Evolutionary conservation across 23 red algal species (phyloP).

Genomic region (Gracilaria caudata): DNA sequence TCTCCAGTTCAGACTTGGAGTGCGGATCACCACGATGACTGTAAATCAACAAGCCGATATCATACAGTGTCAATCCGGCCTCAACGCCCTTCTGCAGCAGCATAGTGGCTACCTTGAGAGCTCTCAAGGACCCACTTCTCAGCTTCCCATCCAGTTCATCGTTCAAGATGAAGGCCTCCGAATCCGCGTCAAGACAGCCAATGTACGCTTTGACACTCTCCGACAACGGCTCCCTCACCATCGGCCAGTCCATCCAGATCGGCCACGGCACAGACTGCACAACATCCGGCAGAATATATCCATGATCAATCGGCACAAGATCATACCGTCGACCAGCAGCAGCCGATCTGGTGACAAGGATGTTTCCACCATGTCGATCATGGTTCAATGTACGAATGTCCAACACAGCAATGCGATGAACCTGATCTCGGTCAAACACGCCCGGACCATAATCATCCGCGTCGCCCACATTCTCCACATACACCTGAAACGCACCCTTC

Average conservation of each 20-base stretch:
- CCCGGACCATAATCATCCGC: conserved; percentile 98
- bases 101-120: conserved; percentile 85
- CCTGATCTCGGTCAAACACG: conserved; percentile 84
- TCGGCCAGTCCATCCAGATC: conserved; percentile 99
- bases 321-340: conserved; percentile 41
- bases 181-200: conserved; percentile 71
- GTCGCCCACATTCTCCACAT: conserved; percentile 91
- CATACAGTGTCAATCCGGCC: conserved; percentile 84
- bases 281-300: conserved; percentile 80
- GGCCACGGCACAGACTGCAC: conserved; percentile 90
- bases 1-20: conserved; percentile 57
- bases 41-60: conserved; percentile 91
- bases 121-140: conserved; percentile 58
- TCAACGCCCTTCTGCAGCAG: conserved; percentile 76
- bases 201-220: conserved; percentile 63
- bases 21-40: conserved; percentile 58
- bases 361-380: conserved; percentile 93
- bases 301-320: conserved; percentile 98
- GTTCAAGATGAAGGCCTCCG: conserved; percentile 74
- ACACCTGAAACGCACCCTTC: conserved; percentile 97
- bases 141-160: conserved; percentile 78
- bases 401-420: conserved; percentile 93
- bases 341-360: conserved; percentile 75
- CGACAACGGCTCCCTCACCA: conserved; percentile 74
- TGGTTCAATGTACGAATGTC: conserved; percentile 94